phyloP scores from a whole-genome alignment of 2,329 filamentous ascomycete genomes.

The Lasiodiplodia gonubiensis region DNA sequence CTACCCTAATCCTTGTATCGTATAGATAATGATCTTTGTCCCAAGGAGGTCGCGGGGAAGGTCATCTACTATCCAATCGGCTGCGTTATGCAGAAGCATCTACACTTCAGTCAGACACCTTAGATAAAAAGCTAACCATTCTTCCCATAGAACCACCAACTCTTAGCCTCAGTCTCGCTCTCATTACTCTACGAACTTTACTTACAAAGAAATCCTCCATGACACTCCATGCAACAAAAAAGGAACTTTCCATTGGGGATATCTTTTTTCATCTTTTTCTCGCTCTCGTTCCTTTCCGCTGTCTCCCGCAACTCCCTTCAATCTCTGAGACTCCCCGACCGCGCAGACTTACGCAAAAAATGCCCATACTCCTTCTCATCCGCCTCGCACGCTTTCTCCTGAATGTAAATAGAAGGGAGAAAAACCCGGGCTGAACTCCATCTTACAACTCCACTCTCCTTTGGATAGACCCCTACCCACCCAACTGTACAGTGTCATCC shows the following conservation, averaged over 20 bases:
- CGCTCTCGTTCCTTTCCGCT: not conserved
- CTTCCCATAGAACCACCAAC: not conserved
- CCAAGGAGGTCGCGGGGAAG: not conserved
- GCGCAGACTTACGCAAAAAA: not conserved
- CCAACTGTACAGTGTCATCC: too few species aligned
- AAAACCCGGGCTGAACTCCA: too few species aligned
- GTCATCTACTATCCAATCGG: not conserved
- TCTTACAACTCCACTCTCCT: too few species aligned
- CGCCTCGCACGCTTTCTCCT: too few species aligned
- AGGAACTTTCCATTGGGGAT: not conserved
- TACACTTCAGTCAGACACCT: not conserved
- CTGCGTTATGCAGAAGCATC: too few species aligned
- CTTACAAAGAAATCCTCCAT: not conserved
- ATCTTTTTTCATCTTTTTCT: slow-evolving; percentile 14
- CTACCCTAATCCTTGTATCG: not conserved
- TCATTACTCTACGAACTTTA: not conserved
- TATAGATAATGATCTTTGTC: not conserved
- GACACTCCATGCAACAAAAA: not conserved
- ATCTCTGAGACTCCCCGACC: not conserved
- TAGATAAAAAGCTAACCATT: not conserved
- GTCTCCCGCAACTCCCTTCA: not conserved
- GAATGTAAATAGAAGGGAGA: too few species aligned
- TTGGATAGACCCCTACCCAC: too few species aligned
- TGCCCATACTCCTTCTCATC: too few species aligned
- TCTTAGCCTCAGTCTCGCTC: not conserved